Percentiles rank a stretch among this genome's conserved stretches.
These are phyloP conservation scores for Cyclotella atomus DNA, from an alignment of 108 stramenopile genomes.

Conservation along the genomic window DNA sequence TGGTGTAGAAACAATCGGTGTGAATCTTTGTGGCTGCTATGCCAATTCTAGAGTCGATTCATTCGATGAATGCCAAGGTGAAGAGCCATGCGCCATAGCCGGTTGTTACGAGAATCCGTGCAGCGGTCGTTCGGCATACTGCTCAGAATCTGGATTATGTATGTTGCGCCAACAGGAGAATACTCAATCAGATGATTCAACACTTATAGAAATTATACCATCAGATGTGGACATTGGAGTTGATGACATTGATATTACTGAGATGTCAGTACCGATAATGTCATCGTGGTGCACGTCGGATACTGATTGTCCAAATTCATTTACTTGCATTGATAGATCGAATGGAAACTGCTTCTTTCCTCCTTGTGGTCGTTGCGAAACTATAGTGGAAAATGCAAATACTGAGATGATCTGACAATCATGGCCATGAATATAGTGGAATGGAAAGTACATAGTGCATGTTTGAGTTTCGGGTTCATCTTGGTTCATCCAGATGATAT, in stretches of 20 bases:
- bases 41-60: neutral
- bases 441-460: too few species aligned
- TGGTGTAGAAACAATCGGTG: neutral
- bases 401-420: too few species aligned
- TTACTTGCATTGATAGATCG: neutral
- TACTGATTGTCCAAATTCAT: neutral
- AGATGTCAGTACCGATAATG: too few species aligned
- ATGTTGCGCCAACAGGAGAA: too few species aligned
- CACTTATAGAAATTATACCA: neutral
- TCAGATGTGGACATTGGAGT: neutral
- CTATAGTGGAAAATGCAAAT: neutral
- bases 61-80: neutral
- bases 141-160: neutral
- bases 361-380: neutral
- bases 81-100: neutral
- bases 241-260: neutral
- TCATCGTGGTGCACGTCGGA: neutral
- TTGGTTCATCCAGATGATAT: too few species aligned
- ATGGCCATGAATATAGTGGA: too few species aligned
- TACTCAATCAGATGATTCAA: too few species aligned
- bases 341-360: neutral
- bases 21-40: neutral
- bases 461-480: too few species aligned
- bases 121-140: neutral
- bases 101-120: neutral